Conservation (phyloP, 345 rosid genomes). For the Salix caprea region DNA sequence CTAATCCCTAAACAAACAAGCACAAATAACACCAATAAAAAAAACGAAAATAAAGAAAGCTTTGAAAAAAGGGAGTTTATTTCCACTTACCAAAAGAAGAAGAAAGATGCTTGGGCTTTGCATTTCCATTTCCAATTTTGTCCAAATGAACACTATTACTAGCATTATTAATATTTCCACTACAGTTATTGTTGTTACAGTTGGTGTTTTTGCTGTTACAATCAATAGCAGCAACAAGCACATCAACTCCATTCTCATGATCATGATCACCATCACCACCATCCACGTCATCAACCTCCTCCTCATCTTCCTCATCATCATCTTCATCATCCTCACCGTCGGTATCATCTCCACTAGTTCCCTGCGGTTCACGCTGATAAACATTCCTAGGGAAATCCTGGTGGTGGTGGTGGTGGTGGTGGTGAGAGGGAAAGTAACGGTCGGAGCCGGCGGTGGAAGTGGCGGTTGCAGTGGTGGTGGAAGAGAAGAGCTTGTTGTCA, state of each 20-base stretch:
- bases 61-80: neutral
- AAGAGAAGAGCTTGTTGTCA: slow-evolving; percentile 38
- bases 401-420: neutral
- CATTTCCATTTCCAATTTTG: slow-evolving; percentile 36
- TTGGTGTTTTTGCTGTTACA: slow-evolving; percentile 15
- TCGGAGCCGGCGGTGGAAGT: slow-evolving; percentile 20
- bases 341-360: slow-evolving; percentile 26
- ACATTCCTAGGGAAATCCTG: slow-evolving; percentile 16
- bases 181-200: slow-evolving; percentile 13
- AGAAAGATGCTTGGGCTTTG: slow-evolving; percentile 32
- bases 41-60: neutral
- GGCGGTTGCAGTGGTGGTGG: slow-evolving; percentile 9
- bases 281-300: slow-evolving; percentile 13
- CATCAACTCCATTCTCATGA: neutral
- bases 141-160: slow-evolving; percentile 15
- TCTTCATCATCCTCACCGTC: slow-evolving; percentile 40
- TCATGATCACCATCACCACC: slow-evolving; percentile 4
- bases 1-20: slow-evolving; percentile 19
- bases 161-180: slow-evolving; percentile 14
- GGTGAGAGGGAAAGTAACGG: slow-evolving; percentile 44
- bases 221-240: slow-evolving; percentile 15
- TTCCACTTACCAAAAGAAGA: slow-evolving; percentile 24
- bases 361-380: slow-evolving; percentile 6
- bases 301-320: slow-evolving; percentile 25
- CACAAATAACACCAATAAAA: slow-evolving; percentile 6